Evolutionary conservation across 2,329 filamentous ascomycete species (phyloP).

Genomic region (Dactylella cylindrospora): DNA sequence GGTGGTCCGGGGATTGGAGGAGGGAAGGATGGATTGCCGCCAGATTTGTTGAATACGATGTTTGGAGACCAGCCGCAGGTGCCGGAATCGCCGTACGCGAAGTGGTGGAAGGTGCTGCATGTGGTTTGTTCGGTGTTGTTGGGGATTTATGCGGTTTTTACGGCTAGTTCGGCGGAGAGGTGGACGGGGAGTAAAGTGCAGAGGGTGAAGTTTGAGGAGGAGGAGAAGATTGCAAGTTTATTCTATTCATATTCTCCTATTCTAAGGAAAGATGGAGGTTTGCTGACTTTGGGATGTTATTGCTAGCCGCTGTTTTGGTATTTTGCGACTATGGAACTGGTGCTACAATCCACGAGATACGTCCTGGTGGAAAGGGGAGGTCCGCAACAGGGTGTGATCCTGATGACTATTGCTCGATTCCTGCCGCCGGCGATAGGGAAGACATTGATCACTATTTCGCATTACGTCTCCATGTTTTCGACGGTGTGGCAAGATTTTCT

Average conservation of each 20-base stretch:
- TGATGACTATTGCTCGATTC: conserved; percentile 66
- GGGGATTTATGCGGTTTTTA: conserved; percentile 44
- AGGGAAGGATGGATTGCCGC: conserved; percentile 41
- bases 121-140: conserved; percentile 45
- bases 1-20: conserved; percentile 51
- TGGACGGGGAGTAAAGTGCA: conserved; percentile 46
- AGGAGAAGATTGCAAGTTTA: conserved; percentile 26
- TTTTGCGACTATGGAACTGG: conserved; percentile 75
- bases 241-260: background rate
- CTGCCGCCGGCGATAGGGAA: conserved; percentile 63
- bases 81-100: conserved; percentile 40
- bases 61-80: conserved; percentile 48
- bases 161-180: conserved; percentile 26
- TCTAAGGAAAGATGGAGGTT: background rate
- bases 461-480: conserved; percentile 49
- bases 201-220: conserved; percentile 33
- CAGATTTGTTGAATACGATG: conserved; percentile 46
- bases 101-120: conserved; percentile 47
- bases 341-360: conserved; percentile 70
- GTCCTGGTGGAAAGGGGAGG: conserved; percentile 64
- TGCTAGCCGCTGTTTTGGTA: conserved; percentile 69
- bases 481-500: conserved; percentile 49
- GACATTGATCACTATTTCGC: conserved; percentile 46
- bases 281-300: conserved; percentile 6
- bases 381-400: conserved; percentile 62